These are phyloP conservation scores for Exserohilum rostratum DNA, from an alignment of 2,329 filamentous ascomycete species.

Conservation along the genomic window DNA sequence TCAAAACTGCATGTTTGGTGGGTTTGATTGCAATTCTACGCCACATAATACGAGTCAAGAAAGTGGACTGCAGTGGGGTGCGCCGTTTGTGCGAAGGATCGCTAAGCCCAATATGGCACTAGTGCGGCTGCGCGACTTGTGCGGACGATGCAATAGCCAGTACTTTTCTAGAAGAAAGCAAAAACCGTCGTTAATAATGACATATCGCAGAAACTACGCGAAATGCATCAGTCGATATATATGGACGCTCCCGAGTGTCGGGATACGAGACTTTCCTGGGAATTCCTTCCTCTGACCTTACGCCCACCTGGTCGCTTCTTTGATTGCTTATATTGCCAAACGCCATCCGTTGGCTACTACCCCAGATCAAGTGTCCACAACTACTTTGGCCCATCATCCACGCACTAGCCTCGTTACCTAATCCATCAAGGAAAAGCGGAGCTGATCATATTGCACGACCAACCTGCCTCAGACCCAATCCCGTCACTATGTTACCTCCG, in stretches of 20 bases:
- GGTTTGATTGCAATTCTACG: not conserved
- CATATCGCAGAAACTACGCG: conserved; percentile 10
- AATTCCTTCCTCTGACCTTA: conserved; percentile 9
- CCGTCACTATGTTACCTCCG: conserved; percentile 23
- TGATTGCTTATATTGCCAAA: conserved; percentile 28
- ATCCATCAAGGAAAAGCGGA: conserved; percentile 9
- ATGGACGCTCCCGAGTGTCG: not conserved
- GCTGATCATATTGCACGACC: conserved; percentile 24
- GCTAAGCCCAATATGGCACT: conserved; percentile 8
- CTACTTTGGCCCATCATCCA: conserved; percentile 20
- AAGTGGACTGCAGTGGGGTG: conserved; percentile 5
- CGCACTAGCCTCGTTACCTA: conserved; percentile 9
- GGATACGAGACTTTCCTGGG: not conserved
- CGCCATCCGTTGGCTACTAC: conserved; percentile 25
- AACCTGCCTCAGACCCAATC: conserved; percentile 1
- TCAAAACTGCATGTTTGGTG: not conserved
- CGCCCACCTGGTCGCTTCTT: conserved; percentile 23
- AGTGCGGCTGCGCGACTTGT: conserved; percentile 30
- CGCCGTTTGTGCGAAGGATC: conserved; percentile 26
- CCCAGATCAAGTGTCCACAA: conserved; percentile 5
- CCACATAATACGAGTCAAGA: not conserved
- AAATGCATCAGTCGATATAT: not conserved
- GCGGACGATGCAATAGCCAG: conserved; percentile 19
- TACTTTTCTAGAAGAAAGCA: conserved; percentile 2
- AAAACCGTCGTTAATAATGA: conserved; percentile 18